Evolutionary conservation across 306 rosid species (phyloP).

Genomic region (Prunus padus): DNA sequence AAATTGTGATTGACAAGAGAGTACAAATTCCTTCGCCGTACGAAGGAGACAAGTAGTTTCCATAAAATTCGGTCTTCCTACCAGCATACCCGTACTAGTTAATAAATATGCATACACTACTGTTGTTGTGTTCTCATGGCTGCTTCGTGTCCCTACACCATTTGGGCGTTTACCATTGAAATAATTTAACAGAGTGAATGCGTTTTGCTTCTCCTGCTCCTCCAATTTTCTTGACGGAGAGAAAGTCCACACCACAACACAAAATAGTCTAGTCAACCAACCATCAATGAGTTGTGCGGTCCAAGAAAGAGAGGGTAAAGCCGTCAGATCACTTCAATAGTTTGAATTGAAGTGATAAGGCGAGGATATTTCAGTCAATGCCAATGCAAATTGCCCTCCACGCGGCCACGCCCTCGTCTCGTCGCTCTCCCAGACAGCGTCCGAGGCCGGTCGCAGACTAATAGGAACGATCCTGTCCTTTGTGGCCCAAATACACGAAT

Average conservation of each 20-base stretch:
- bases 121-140: not conserved
- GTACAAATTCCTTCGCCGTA: too few species aligned
- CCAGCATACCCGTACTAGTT: too few species aligned
- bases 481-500: not conserved
- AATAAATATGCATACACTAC: too few species aligned
- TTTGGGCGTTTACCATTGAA: not conserved
- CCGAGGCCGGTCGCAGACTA: constrained; percentile 7
- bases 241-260: not conserved
- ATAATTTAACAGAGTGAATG: not conserved
- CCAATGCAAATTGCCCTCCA: not conserved
- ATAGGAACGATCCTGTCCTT: not conserved
- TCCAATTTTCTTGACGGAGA: not conserved
- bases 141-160: constrained; percentile 1
- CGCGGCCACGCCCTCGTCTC: too few species aligned
- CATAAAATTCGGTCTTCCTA: too few species aligned
- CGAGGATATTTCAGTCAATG: not conserved
- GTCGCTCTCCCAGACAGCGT: not conserved
- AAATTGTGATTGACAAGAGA: too few species aligned
- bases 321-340: not conserved
- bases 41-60: too few species aligned
- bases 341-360: not conserved
- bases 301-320: not conserved
- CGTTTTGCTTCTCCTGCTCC: not conserved
- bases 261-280: not conserved
- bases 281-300: not conserved